Conservation (phyloP, 495 filamentous ascomycete genomes). For the Penicillium paxilli region DNA sequence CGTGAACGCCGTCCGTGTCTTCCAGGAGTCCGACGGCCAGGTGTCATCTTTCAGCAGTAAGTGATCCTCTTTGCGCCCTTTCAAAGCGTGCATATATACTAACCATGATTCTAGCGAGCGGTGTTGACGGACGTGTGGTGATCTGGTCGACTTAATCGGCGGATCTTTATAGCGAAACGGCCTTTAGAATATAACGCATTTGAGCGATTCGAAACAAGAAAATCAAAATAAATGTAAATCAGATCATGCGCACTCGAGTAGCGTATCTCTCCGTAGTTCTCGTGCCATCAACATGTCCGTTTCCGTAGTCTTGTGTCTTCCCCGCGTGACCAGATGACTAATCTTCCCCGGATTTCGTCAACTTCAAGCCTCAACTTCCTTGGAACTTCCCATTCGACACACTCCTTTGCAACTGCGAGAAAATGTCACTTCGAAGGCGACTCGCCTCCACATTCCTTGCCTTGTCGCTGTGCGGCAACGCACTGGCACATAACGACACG, state of each 20-base stretch:
- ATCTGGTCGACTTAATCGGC: conserved; percentile 58
- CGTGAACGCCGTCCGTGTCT: conserved; percentile 77
- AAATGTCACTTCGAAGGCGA: conserved; percentile 7
- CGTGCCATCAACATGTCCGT: conserved; percentile 10
- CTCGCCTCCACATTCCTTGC: conserved; percentile 1
- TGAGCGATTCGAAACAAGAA: no score
- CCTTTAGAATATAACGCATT: background rate
- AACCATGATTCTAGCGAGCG: conserved; percentile 64
- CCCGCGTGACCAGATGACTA: conserved; percentile 6
- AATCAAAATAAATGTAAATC: no score
- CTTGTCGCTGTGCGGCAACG: background rate
- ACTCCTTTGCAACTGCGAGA: background rate
- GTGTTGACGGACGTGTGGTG: conserved; percentile 92
- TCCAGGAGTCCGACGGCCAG: conserved; percentile 61
- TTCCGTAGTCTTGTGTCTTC: conserved; percentile 1
- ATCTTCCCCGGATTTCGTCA: conserved; percentile 21
- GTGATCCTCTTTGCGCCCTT: conserved; percentile 35
- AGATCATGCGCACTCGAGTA: no score
- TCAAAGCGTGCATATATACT: conserved; percentile 24
- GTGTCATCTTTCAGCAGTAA: conserved; percentile 88
- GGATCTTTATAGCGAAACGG: background rate
- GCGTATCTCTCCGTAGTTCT: conserved; percentile 5
- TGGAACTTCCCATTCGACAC: background rate
- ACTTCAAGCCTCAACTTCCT: background rate
- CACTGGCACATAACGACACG: conserved; percentile 8